Evolutionary conservation across 179 eudicot species (phyloP), one percentile per base, ranked within the genome.

Genomic region (Corrigiola litoralis): DNA sequence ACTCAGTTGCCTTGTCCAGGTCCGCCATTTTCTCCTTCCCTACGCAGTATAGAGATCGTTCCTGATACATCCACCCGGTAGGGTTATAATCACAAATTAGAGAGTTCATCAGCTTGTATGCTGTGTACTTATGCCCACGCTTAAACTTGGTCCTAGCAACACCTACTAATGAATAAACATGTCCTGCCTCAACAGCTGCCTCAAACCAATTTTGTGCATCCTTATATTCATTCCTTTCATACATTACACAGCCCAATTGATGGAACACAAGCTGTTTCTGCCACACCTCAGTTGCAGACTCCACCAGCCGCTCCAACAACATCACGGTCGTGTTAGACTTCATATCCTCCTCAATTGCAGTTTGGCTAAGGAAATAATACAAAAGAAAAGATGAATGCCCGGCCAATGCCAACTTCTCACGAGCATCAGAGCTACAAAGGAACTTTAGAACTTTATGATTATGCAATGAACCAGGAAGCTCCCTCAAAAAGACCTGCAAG

Each of bases 11-110:
- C 34, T 78, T 80, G 36, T 80, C 82, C 63, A 89, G 74, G 82
- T 90, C 95, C 59, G 79, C 71, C 80, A 79, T 69, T 75, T 70
- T 90, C 77, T 90, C 95, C 79, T 79, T 81, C 52, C 92, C 97
- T 9, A 65, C 75, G 66, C 85, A 79, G 61, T 90, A 90, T 18
- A 90, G 34, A 4, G 95, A 88, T 21, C 92, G 77, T 73, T 90
- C 97, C 67, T 88, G 97, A 71, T 80, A 88, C 90, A 90, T 90
- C 97, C 97, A 90, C 24, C 97, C 97, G 12, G 82, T 73, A 18
- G 85, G 95, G 33, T 76, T 76, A 67, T 77, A 53, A 57, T 82
- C 84, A 59, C 81, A 74, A 9, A 89, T 69, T 51, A 90, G 79
- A 6, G 92, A 75, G 56, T 82, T 82, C 76, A 84, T 81, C 79